Evolutionary conservation across 495 filamentous ascomycete genomes (phyloP), one percentile per base, ranked within the genome.

Genomic region (Hyaloscypha variabilis): DNA sequence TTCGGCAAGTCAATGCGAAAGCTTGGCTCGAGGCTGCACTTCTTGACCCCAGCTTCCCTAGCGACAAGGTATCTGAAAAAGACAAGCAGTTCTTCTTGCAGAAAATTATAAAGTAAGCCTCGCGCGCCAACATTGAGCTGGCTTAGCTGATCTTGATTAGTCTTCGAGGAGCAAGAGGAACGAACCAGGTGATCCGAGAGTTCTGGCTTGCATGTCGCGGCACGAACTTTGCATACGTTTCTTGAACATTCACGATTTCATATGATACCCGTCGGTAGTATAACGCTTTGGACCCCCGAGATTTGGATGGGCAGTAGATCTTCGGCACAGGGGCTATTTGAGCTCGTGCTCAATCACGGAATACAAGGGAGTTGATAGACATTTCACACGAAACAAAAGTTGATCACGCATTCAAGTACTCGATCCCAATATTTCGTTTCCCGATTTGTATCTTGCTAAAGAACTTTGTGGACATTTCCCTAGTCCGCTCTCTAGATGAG

Each of bases 131-230:
- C 6, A 28, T 29, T 42, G 8, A 2, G 56, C n/a, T 17, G 49
- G 67, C 42, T 56, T 67, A 23, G 67, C 73, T 31, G 61, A 73
- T 42, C 72, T 72, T 54, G 71, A 70, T 58, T 24, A 85, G 86
- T 67, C 82, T 89, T 34, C 77, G 90, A 53, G 89, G 90, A 26
- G 78, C 78, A 3, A 76, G 78, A 60, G 76, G 80, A 49, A 90
- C 89, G 13, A 83, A 84, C 62, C 78, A 87, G 30, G 74, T 88
- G 24, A 83, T 90, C 5, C 83, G 84, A 19, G 79, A 88, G 0
- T 91, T 92, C 69, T 93, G 89, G 88, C 74, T 90, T 23, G 82
- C 83, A 34, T 91, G 88, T 72, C 81, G 89, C 17, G 89, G 90
- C 6, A 82, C 86, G n/a, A 82, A 78, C 36, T 90, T 89, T 70